phyloP scores from a whole-genome alignment of 352 stramenopile species.

The Stramenopiles sp. region DNA sequence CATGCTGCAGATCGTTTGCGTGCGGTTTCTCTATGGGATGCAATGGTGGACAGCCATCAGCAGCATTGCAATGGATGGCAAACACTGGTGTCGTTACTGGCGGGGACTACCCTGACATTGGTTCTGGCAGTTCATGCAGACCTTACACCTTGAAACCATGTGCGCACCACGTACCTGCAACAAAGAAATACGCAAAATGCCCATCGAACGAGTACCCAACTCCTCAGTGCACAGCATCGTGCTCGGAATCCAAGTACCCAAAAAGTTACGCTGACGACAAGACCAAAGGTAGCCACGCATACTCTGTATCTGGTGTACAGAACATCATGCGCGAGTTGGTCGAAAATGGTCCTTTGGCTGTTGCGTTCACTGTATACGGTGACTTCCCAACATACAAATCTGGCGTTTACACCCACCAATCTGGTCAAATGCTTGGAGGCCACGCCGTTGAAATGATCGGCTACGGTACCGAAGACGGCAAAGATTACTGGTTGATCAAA shows the following conservation, averaged over 20 bases:
- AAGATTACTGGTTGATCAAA: constrained; percentile 56
- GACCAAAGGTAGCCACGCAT: no score
- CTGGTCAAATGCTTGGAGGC: constrained; percentile 24
- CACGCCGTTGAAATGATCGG: constrained; percentile 32
- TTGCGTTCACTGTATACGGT: constrained; percentile 16
- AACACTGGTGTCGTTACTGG: not conserved
- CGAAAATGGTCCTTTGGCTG: constrained; percentile 12
- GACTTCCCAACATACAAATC: constrained; percentile 19
- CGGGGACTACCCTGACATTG: not conserved
- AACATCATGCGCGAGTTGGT: constrained; percentile 14
- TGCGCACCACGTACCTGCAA: not conserved
- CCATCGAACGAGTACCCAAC: not conserved
- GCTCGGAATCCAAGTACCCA: not conserved
- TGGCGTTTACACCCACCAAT: constrained; percentile 29
- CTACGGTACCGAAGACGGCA: constrained; percentile 33
- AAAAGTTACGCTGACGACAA: not conserved
- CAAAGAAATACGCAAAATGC: not conserved
- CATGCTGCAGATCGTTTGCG: not conserved
- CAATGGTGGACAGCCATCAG: not conserved
- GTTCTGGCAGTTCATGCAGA: not conserved
- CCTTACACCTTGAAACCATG: not conserved
- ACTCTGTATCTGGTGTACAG: no score
- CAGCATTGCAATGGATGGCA: not conserved
- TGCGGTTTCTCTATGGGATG: not conserved
- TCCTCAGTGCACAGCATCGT: not conserved